These are phyloP conservation scores for Rhododendron griersonianum DNA, from an alignment of 148 eudicot species.

Conservation along the genomic window DNA sequence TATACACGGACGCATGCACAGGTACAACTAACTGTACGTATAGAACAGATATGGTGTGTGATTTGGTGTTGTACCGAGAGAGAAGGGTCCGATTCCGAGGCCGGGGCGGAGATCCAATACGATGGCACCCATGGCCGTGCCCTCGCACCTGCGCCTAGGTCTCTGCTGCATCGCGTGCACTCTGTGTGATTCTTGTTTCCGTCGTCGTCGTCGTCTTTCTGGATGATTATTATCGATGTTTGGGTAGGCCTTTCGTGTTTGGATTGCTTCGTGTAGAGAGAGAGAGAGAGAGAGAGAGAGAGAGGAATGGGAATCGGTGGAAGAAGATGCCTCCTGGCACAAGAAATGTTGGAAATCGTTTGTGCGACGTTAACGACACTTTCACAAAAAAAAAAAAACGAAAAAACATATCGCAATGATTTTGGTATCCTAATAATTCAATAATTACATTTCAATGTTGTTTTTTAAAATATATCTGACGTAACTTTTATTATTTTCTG, in stretches of 20 bases:
- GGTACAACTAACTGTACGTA: neutral
- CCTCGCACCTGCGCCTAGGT: conserved; percentile 73
- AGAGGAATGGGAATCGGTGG: conserved; percentile 7
- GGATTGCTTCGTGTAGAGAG: neutral
- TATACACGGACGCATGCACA: neutral
- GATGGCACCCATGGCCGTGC: conserved; percentile 88
- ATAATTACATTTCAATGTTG: too few relatives aligned
- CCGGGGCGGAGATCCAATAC: conserved; percentile 92
- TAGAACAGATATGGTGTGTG: neutral
- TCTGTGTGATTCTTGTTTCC: neutral
- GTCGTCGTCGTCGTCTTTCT: neutral
- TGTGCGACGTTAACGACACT: neutral
- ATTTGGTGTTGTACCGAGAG: conserved; percentile 45
- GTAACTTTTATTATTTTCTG: too few relatives aligned
- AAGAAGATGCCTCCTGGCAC: conserved; percentile 2
- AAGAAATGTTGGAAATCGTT: conserved; percentile 7
- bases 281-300: neutral
- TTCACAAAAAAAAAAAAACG: too few relatives aligned
- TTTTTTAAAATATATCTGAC: too few relatives aligned
- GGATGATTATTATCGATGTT: neutral
- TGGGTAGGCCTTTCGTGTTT: neutral
- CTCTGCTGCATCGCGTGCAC: conserved; percentile 38
- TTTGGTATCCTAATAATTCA: too few relatives aligned
- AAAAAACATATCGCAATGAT: too few relatives aligned
- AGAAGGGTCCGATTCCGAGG: conserved; percentile 76